phyloP scores from a whole-genome alignment of 1,284 basidiomycete genomes.

The Termitomyces sp. region DNA sequence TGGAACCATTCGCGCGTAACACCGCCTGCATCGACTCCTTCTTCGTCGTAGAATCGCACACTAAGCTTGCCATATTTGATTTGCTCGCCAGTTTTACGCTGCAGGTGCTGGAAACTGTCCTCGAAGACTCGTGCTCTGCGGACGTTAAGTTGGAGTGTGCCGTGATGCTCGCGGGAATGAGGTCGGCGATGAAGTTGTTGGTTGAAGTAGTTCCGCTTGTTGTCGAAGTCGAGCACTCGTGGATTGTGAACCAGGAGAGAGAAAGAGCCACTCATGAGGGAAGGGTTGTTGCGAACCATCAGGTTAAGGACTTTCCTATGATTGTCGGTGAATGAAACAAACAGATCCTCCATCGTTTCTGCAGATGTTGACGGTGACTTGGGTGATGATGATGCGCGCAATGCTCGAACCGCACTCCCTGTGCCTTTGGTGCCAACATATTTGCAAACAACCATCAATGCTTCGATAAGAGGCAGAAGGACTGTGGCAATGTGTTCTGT shows the following conservation, averaged over 20 bases:
- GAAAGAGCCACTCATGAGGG: constrained; percentile 97
- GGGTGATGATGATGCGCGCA: constrained; percentile 61
- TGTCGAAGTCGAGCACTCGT: constrained; percentile 97
- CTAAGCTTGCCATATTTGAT: constrained; percentile 98
- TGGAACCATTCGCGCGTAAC: constrained; percentile 99
- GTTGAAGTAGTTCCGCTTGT: constrained; percentile 98
- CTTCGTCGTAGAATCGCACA: constrained; percentile 95
- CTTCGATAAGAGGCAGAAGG: constrained; percentile 86
- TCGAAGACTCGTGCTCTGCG: constrained; percentile 93
- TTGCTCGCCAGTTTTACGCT: constrained; percentile 89
- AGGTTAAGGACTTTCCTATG: constrained; percentile 94
- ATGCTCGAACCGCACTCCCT: constrained; percentile 39
- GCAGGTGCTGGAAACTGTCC: constrained; percentile 92
- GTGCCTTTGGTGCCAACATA: constrained; percentile 69
- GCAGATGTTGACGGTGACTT: constrained; percentile 59
- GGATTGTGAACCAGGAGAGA: constrained; percentile 94
- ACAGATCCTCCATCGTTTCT: constrained; percentile 82
- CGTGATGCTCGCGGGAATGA: constrained; percentile 74
- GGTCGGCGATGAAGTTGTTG: constrained; percentile 92
- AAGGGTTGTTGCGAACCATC: constrained; percentile 98
- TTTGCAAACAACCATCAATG: constrained; percentile 98
- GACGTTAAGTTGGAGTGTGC: constrained; percentile 87
- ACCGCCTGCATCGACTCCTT: constrained; percentile 97
- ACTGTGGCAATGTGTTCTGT: constrained; percentile 88
- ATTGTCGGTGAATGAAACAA: constrained; percentile 90